Evolutionary conservation across 1,284 basidiomycete genomes (phyloP).

Genomic region (Moesziomyces parantarcticus): DNA sequence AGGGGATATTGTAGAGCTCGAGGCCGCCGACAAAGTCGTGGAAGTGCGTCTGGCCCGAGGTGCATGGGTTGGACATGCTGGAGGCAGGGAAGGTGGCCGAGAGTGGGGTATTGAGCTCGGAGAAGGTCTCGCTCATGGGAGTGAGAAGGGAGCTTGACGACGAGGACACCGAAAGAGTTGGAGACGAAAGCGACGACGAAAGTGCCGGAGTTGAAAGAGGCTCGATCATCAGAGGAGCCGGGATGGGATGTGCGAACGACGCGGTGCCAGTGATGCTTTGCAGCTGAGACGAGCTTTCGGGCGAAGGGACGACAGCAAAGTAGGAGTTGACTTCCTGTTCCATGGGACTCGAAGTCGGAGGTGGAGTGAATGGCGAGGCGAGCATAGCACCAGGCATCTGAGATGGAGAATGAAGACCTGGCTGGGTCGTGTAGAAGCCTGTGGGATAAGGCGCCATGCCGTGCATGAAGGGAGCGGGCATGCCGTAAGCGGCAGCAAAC

Average conservation of each 20-base stretch:
- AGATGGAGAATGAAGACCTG: neutral
- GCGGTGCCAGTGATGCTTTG: conserved; percentile 9
- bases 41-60: neutral
- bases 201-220: neutral
- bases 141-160: conserved; percentile 7
- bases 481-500: neutral
- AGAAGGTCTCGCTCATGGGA: conserved; percentile 14
- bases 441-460: neutral
- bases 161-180: conserved; percentile 16
- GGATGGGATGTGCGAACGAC: neutral
- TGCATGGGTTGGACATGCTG: neutral
- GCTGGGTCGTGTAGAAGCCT: conserved; percentile 2
- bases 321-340: conserved; percentile 6
- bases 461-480: neutral
- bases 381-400: neutral
- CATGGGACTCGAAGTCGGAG: conserved; percentile 5
- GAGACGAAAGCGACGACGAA: conserved; percentile 15
- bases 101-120: conserved; percentile 6
- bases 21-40: conserved; percentile 12
- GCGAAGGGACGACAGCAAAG: neutral
- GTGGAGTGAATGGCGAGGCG: conserved; percentile 1
- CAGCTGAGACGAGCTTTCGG: conserved; percentile 3
- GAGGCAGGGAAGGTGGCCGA: conserved; percentile 3
- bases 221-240: conserved; percentile 10
- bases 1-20: conserved; percentile 15